A percentile compares a stretch with the other conserved stretches of the same genome.
These are phyloP conservation scores for Elsinoe fawcettii DNA, from an alignment of 2,329 filamentous ascomycete species.

Conservation along the genomic window DNA sequence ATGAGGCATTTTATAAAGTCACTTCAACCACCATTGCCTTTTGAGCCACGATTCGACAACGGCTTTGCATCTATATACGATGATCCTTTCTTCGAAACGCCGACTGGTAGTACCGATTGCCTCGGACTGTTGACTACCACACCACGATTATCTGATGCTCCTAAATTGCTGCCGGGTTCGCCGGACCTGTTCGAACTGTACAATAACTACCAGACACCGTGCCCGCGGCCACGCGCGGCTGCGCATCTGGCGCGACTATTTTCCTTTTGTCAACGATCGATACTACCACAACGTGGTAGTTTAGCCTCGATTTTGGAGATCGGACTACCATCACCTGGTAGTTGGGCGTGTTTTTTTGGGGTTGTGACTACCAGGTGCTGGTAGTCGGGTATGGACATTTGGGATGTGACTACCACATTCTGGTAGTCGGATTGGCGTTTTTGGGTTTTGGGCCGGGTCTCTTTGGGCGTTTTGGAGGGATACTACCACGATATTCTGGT, in stretches of 20 bases:
- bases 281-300: background rate
- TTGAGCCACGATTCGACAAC: background rate
- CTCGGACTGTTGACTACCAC: background rate
- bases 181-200: background rate
- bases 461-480: background rate
- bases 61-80: slow-evolving; percentile 2
- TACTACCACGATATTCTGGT: background rate
- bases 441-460: background rate
- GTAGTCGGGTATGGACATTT: background rate
- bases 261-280: background rate
- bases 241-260: background rate
- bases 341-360: background rate
- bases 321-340: background rate
- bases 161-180: background rate
- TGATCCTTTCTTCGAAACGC: background rate
- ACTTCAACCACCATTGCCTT: background rate
- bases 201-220: background rate
- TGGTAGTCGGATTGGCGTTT: background rate
- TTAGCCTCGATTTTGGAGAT: too few relatives aligned
- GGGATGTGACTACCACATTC: background rate
- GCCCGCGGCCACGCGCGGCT: background rate
- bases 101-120: background rate
- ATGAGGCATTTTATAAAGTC: background rate
- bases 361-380: background rate
- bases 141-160: background rate